Evolutionary conservation across 306 rosid species (phyloP), one percentile per base, ranked within the genome.

Genomic region (Vigna trinervia): DNA sequence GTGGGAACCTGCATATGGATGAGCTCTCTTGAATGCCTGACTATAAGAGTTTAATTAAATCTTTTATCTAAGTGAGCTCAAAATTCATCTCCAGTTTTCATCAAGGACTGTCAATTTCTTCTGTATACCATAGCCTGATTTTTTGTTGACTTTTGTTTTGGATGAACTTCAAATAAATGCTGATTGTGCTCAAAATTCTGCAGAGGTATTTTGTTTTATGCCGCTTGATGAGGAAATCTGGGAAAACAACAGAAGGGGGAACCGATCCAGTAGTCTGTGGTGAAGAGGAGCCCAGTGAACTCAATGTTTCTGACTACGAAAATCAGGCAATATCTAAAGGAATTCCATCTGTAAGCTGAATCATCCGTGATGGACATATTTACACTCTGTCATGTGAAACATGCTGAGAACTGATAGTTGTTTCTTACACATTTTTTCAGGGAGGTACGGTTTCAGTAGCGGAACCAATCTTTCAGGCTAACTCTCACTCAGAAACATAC

Each of bases 141-240:
- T 73, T 73, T 5, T 20, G 5, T 56, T 63, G 45, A 52, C 4
- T 12, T 48, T 22, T 69, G 67, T 58, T 14, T 26, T 11, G 30
- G 0, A 5, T 36, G 2, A 50, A 50, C 71, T 47, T 68, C 11
- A 64, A 32, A 61, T 60, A 15, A 68, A 51, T 51, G 47, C 41
- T 69, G 68, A 52, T 65, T 36, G 13, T 43, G 39, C 28, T 76
- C 45, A 62, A 58, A 68, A 34, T 73, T 73, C 11, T 75, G 78
- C 76, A 90, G 98, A 74, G 68, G 69, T 20, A 75, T 39, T 86
- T 82, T 75, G 92, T 89, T 62, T 8, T 94, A 28, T 79, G 89
- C 72, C 84, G 84, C 30, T 47, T 94, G 72, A 90, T 34, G 80
- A 47, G 64, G 34, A 85, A 86, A 36, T 20, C 28, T 10, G 87